Percentiles rank a stretch among this genome's conserved stretches.
phyloP scores from a whole-genome alignment of 202 grass and related monocot species.

The Alloteropsis angusta region DNA sequence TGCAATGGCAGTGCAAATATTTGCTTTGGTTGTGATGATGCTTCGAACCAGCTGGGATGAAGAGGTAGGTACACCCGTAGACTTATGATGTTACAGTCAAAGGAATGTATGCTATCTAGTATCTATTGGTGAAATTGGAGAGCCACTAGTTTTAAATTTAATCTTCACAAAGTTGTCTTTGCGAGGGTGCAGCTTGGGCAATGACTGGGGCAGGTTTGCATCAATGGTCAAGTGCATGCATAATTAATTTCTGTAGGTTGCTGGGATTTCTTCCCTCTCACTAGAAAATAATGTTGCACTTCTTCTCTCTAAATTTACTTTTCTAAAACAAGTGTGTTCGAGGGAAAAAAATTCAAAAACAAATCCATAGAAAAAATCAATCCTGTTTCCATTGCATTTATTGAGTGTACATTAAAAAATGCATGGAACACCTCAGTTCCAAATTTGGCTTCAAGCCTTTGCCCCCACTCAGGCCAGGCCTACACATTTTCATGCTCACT shows the following conservation, averaged over 20 bases:
- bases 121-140: neutral
- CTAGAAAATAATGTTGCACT: neutral
- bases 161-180: neutral
- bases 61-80: conserved; percentile 40
- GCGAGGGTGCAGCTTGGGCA: neutral
- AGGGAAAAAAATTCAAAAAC: neutral
- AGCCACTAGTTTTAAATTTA: neutral
- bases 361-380: neutral
- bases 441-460: neutral
- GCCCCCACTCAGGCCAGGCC: neutral
- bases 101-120: neutral
- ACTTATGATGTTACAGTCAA: neutral
- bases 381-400: neutral
- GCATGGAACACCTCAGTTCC: neutral
- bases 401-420: neutral
- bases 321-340: neutral
- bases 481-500: neutral
- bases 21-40: conserved; percentile 52
- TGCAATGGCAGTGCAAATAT: conserved; percentile 67
- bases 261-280: neutral
- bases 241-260: neutral
- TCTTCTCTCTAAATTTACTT: neutral
- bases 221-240: neutral
- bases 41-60: conserved; percentile 61
- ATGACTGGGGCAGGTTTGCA: neutral